Base-by-base conservation (phyloP, 202 grass and related monocot genomes). In the Cymbopogon flexuosus region DNA sequence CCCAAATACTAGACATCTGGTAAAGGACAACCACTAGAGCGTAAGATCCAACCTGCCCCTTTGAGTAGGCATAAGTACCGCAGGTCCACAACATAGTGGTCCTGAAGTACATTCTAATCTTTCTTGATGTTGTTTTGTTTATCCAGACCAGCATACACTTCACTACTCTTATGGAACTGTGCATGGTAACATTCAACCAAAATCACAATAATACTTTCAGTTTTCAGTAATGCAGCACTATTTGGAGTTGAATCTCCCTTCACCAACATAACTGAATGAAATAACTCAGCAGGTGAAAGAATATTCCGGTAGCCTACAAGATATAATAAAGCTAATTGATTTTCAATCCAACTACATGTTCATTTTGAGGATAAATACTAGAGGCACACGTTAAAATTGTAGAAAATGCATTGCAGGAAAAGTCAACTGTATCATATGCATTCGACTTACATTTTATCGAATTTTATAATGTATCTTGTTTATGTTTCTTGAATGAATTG, bases 41-140 rank as follows among this genome's bases (percentile, higher is more conserved):
- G 15, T 76, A 80, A 47, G 64, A 84, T 71, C 70, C 77, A 77
- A 76, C 27, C 71, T 81, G 81, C 76, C 43, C 65, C 33, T 84
- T 81, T 64, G 56, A 71, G 72, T 72, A 87, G 49, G 73, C 75
- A 10, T 82, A 41, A 72, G 47, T 51, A 87, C 19, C 6, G 36
- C 35, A 79, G 22, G 40, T 79, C 15, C 11, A 46, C 29, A 75
- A 22, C 65, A 80, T 36, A 36, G 76, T 76, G 59, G 70, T 80
- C 64, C 63, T 40, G 22, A n/a, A n/a, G 4, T 84, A 79, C 79
- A 45, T 33, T 64, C 57, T 73, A 65, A 29, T 36, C 31, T 29
- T 36, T 54, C 3, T 45, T 54, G 34, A 72, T 72, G 66, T 49
- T 77, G 13, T 18, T 52, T 64, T 30, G 62, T 42, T 3, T 35